phyloP scores from a whole-genome alignment of 352 stramenopile genomes.

The Pythium guiyangense region DNA sequence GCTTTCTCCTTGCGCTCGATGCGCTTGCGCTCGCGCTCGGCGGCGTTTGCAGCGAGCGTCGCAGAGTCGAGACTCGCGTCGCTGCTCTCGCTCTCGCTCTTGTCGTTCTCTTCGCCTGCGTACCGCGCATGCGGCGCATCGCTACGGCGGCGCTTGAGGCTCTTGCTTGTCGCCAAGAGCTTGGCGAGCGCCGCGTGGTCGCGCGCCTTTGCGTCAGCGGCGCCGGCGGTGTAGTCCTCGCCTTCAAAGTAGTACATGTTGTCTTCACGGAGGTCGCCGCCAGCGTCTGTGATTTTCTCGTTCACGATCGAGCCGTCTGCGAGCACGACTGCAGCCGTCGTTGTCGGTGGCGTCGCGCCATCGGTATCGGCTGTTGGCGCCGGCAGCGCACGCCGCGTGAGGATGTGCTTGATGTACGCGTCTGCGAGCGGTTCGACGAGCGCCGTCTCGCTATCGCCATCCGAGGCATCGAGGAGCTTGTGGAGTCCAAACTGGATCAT shows the following conservation, averaged over 20 bases:
- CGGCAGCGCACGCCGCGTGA: conserved; percentile 19
- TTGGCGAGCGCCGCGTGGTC: conserved; percentile 38
- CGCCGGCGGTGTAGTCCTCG: conserved; percentile 53
- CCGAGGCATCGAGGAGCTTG: conserved; percentile 41
- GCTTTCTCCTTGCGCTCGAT: conserved; percentile 36
- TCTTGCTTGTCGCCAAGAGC: conserved; percentile 22
- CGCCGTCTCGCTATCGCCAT: conserved; percentile 21
- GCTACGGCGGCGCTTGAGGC: conserved; percentile 20
- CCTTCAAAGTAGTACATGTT: conserved; percentile 87
- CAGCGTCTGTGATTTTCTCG: conserved; percentile 46
- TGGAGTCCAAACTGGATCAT: conserved; percentile 77
- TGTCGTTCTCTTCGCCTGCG: conserved; percentile 27
- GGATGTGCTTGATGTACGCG: conserved; percentile 50
- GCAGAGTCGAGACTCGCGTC: conserved; percentile 14
- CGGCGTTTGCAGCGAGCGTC: conserved; percentile 26
- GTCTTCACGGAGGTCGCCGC: conserved; percentile 58
- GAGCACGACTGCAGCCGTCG: not conserved
- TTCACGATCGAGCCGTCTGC: conserved; percentile 27
- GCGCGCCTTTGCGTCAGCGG: conserved; percentile 23
- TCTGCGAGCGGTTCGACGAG: conserved; percentile 48
- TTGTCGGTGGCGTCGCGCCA: too few species aligned
- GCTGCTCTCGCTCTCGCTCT: conserved; percentile 17
- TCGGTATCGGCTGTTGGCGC: too few species aligned
- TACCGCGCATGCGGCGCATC: conserved; percentile 19
- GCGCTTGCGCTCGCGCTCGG: conserved; percentile 30